Evolutionary conservation across 805 yeast genomes (phyloP), one percentile per base, ranked within the genome.

Genomic region (Yarrowia yakushimensis): DNA sequence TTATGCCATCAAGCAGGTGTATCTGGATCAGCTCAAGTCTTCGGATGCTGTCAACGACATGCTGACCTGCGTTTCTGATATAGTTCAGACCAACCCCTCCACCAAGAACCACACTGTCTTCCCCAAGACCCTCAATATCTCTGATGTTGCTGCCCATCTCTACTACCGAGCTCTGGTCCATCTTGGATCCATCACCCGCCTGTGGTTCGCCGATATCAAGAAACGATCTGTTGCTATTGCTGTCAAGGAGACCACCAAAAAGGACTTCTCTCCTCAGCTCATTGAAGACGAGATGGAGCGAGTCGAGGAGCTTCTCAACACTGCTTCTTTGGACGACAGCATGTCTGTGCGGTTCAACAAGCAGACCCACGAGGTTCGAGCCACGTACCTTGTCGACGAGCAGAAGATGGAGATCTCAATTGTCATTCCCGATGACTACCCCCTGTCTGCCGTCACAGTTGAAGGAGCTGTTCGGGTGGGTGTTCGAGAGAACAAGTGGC

Each of bases 401-500:
- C 96, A 91, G 69, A 83, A 82, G 25, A 79, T 92, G 81, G 96
- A 89, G 68, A 82, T 96, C 77, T 81, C 85, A 0, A 84, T 93
- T 65, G 79, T 79, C 45, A 75, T 93, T 8, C 98, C 98, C 0
- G 69, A 77, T 0, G 81, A 83, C 39, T 94, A 85, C 68, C 99
- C 99, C 10, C 80, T 93, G 42, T 81, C 84, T 1, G 86, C 83
- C 66, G 86, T 94, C 10, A 77, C 78, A 9, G 91, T 94, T 1
- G 83, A 82, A 48, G 97, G 97, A 3, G 83, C 90, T 0, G 79
- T 83, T 52, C 79, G 96, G 65, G 81, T 90, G 33, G 98, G 98
- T 20, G 96, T 93, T 15, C 88, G 87, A 66, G 98, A 93, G 68
- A 85, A 83, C 65, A 91, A 89, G 73, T 92, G 97, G 96, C 87